Evolutionary conservation across 2,329 filamentous ascomycete species (phyloP).

Genomic region (Calonectria pseudoreteaudii): DNA sequence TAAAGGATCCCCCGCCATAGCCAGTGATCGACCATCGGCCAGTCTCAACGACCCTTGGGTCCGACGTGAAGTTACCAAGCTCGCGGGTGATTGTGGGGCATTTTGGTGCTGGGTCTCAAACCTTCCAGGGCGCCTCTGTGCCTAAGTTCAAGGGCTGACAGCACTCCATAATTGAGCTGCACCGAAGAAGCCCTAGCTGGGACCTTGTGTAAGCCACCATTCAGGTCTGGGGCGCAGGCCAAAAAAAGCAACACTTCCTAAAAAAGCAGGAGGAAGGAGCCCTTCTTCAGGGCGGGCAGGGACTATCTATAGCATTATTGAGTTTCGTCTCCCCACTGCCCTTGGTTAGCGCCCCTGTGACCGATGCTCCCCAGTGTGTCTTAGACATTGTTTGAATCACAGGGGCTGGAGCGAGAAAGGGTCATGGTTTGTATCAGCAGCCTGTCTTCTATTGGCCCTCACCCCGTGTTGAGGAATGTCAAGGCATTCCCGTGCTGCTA

Average conservation of each 20-base stretch:
- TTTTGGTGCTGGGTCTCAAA: constrained; percentile 3
- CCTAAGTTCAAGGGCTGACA: background rate
- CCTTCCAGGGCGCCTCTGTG: background rate
- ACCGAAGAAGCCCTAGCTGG: background rate
- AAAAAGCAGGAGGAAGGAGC: background rate
- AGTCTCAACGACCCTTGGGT: constrained; percentile 11
- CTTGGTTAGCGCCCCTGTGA: constrained; percentile 1
- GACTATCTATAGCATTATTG: background rate
- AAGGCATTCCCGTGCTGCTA: constrained; percentile 3
- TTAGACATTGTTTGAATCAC: background rate
- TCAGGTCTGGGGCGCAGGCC: background rate
- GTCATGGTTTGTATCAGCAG: constrained; percentile 3
- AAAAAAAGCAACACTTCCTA: background rate
- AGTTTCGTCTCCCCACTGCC: background rate
- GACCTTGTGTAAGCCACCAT: background rate
- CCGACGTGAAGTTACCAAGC: constrained; percentile 4
- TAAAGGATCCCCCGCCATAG: background rate
- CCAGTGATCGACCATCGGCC: background rate
- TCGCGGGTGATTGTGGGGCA: constrained; percentile 22
- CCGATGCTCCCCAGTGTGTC: background rate
- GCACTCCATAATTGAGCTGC: constrained; percentile 1
- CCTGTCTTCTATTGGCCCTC: background rate
- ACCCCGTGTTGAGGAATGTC: background rate
- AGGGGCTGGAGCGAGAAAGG: background rate
- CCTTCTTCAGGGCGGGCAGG: background rate